A percentile compares a stretch with the other conserved stretches of the same genome.
Evolutionary conservation across 352 stramenopile species (phyloP).

Genomic region (Phytophthora macrochlamydospora): DNA sequence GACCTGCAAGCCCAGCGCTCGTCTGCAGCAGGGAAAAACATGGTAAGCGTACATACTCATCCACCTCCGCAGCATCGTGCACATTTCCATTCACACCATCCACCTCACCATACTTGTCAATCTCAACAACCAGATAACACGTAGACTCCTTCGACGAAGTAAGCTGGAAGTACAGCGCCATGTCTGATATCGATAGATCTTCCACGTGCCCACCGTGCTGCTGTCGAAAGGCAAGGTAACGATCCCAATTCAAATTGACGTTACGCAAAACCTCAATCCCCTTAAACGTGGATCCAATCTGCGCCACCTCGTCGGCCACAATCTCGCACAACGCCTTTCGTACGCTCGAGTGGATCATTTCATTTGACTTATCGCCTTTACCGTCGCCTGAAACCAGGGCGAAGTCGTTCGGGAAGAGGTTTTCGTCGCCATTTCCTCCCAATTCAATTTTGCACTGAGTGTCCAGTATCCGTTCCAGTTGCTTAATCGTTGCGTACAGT

Average conservation of each 20-base stretch:
- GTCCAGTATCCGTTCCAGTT: slow-evolving; percentile 77
- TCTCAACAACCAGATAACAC: slow-evolving; percentile 86
- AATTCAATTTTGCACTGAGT: slow-evolving; percentile 84
- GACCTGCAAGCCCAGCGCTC: slow-evolving; percentile 53
- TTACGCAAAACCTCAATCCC: slow-evolving; percentile 82
- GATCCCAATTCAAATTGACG: slow-evolving; percentile 85
- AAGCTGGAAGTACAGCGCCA: slow-evolving; percentile 83
- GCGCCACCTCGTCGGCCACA: slow-evolving; percentile 80
- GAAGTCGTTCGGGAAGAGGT: slow-evolving; percentile 64
- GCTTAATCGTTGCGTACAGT: slow-evolving; percentile 54
- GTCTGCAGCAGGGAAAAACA: slow-evolving; percentile 86
- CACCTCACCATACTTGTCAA: slow-evolving; percentile 83
- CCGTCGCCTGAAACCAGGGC: slow-evolving; percentile 72
- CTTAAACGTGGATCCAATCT: slow-evolving; percentile 78
- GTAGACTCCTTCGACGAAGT: slow-evolving; percentile 85
- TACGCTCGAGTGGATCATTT: slow-evolving; percentile 72
- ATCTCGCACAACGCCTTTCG: slow-evolving; percentile 81
- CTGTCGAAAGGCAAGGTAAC: slow-evolving; percentile 84
- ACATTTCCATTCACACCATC: slow-evolving; percentile 57
- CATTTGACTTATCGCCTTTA: slow-evolving; percentile 73
- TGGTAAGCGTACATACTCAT: slow-evolving; percentile 77
- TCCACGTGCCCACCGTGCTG: slow-evolving; percentile 79
- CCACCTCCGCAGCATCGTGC: slow-evolving; percentile 55
- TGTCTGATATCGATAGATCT: slow-evolving; percentile 84
- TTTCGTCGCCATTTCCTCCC: slow-evolving; percentile 39